Evolutionary conservation across 371 early-diverging fungal species (phyloP).

Genomic region (Mortierella sp.): DNA sequence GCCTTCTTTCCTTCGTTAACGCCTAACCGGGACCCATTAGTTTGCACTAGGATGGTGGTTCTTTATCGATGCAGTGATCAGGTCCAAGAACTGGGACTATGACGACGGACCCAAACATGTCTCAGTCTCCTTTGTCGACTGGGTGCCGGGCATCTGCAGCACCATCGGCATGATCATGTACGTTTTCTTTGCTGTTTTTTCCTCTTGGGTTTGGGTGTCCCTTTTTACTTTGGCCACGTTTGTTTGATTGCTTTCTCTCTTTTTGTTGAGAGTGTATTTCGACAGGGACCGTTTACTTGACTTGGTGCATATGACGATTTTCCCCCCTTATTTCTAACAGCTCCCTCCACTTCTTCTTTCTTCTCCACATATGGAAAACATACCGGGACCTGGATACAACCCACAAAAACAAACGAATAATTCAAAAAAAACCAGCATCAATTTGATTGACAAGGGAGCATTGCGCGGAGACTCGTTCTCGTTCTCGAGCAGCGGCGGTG

Average conservation of each 20-base stretch:
- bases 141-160: constrained; percentile 81
- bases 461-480: constrained; percentile 45
- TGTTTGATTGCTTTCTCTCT: neutral
- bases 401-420: neutral
- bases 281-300: neutral
- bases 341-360: neutral
- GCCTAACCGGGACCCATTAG: constrained; percentile 39
- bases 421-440: constrained; percentile 50
- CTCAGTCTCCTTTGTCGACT: constrained; percentile 81
- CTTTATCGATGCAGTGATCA: constrained; percentile 77
- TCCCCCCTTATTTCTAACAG: neutral
- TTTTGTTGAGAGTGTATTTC: neutral
- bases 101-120: constrained; percentile 48
- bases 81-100: constrained; percentile 60
- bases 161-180: constrained; percentile 82
- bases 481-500: constrained; percentile 29
- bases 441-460: constrained; percentile 63
- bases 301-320: constrained; percentile 1
- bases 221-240: neutral
- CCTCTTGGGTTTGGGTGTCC: too few species aligned
- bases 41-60: constrained; percentile 89
- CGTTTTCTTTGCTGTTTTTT: neutral
- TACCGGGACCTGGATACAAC: neutral
- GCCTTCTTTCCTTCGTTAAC: neutral
- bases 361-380: neutral